Evolutionary conservation across 208 protist genomes (phyloP), one percentile per base, ranked within the genome.

Genomic region (Leishmania tropica): DNA sequence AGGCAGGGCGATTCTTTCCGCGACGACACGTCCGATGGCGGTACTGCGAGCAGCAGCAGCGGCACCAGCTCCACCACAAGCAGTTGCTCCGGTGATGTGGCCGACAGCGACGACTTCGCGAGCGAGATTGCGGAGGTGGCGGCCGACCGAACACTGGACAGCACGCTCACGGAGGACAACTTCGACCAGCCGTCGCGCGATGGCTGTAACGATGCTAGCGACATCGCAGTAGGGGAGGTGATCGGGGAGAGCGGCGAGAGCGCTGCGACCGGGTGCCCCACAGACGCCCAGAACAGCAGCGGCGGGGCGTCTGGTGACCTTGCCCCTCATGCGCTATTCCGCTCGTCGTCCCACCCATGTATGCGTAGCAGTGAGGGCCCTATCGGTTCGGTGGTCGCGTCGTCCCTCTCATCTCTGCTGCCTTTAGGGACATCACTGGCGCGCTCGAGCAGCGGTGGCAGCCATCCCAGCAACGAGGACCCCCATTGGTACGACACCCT

Each of bases 111-210:
- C 19, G 28, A 42, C 65, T 40, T 42, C 37, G 58, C 28, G 51
- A 84, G 81, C 47, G 76, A 28, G 81, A n/a, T 60, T 7, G 58
- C 13, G 31, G 42, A 47, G 19, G 64, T 13, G 28, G 75, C 47
- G 73, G 47, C 13, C 15, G 78, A 85, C 54, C 62, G 56, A n/a
- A 76, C 74, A 62, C 42, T 82, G 51, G 72, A 79, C 73, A 82
- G 77, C 75, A 76, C 74, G 7, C 28, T 79, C 4, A 82, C 78
- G 56, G 82, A 81, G 62, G 78, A 78, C 35, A 79, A 68, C 47
- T 53, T 45, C 17, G 82, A 76, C 13, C 21, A 70, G 48, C 45
- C 76, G 42, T n/a, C 37, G 56, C 40, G 56, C 75, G 51, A 67
- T 31, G 75, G 42, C 75, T 13, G 75, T 28, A 76, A 76, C 73